Conservation (phyloP, 352 stramenopile genomes). For the Pythium phragmitis region DNA sequence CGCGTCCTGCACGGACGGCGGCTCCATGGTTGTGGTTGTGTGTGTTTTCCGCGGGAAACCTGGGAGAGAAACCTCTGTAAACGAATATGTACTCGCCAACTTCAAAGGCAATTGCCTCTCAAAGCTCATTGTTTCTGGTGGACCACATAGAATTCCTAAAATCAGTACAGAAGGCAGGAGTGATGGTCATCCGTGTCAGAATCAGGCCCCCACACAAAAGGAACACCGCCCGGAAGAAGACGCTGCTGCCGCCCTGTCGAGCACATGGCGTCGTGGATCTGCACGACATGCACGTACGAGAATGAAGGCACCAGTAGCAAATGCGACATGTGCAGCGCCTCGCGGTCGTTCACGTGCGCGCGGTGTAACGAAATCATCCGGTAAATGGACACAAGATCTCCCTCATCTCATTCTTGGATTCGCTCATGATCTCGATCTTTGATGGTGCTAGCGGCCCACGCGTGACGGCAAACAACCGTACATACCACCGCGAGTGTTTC, state of each 20-base stretch:
- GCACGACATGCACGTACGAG: conserved; percentile 41
- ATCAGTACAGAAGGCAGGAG: conserved; percentile 11
- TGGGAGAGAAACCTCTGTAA: conserved; percentile 2
- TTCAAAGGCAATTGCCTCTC: background rate
- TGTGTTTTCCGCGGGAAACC: conserved; percentile 10
- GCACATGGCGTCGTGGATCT: conserved; percentile 34
- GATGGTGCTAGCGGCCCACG: conserved; percentile 17
- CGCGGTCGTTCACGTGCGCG: conserved; percentile 42
- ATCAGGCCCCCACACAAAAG: background rate
- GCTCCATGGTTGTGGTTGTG: background rate
- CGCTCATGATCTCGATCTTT: background rate
- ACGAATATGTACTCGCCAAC: background rate
- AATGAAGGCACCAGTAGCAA: conserved; percentile 38
- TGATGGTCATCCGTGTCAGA: background rate
- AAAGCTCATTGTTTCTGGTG: conserved; percentile 3
- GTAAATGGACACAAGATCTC: background rate
- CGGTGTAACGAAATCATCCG: conserved; percentile 28
- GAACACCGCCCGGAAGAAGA: background rate
- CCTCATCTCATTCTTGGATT: background rate
- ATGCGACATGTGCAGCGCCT: conserved; percentile 43
- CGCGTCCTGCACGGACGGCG: background rate
- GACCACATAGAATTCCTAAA: conserved; percentile 7
- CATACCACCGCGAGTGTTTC: conserved; percentile 44
- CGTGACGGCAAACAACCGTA: conserved; percentile 28
- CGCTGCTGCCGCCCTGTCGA: background rate